Percentiles rank a stretch among this genome's conserved stretches.
Conservation (phyloP, 2,329 filamentous ascomycete species). For the Cytospora schulzeri region DNA sequence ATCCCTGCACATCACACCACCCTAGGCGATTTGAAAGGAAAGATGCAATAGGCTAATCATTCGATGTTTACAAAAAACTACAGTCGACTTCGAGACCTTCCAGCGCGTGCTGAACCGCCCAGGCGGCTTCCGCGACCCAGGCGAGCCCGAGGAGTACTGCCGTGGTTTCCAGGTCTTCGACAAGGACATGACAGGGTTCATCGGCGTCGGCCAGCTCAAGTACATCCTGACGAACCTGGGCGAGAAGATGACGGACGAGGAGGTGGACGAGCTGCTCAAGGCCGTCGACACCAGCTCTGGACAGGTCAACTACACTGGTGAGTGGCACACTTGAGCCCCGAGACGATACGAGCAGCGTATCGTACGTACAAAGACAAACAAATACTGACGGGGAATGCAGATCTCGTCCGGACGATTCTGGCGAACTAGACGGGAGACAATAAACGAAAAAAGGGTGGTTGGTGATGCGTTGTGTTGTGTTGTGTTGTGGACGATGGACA, state of each 20-base stretch:
- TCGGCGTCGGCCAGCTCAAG: slow-evolving; percentile 95
- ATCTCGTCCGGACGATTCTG: slow-evolving; percentile 83
- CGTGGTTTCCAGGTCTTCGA: slow-evolving; percentile 99
- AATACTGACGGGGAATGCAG: slow-evolving; percentile 44
- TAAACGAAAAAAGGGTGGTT: slow-evolving; percentile 5
- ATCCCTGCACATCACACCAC: not conserved
- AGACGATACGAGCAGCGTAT: not conserved
- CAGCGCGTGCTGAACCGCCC: slow-evolving; percentile 95
- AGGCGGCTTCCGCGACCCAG: slow-evolving; percentile 95
- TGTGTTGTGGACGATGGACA: slow-evolving; percentile 5
- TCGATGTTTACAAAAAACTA: not conserved
- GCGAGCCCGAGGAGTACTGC: slow-evolving; percentile 97
- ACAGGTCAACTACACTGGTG: slow-evolving; percentile 97
- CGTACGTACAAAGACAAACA: not conserved
- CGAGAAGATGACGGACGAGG: slow-evolving; percentile 99
- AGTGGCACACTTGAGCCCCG: slow-evolving; percentile 36
- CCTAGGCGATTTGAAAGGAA: not conserved
- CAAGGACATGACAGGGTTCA: slow-evolving; percentile 98
- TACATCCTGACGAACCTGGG: slow-evolving; percentile 97
- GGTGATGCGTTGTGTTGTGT: not conserved
- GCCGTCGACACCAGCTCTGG: slow-evolving; percentile 94
- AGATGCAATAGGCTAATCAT: slow-evolving; percentile 22
- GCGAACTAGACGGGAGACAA: slow-evolving; percentile 63
- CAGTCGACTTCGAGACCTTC: slow-evolving; percentile 98
- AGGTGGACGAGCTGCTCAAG: slow-evolving; percentile 98